A percentile compares a stretch with the other conserved stretches of the same genome.
phyloP scores from a whole-genome alignment of 306 rosid genomes.

The Cucumis hystrix region DNA sequence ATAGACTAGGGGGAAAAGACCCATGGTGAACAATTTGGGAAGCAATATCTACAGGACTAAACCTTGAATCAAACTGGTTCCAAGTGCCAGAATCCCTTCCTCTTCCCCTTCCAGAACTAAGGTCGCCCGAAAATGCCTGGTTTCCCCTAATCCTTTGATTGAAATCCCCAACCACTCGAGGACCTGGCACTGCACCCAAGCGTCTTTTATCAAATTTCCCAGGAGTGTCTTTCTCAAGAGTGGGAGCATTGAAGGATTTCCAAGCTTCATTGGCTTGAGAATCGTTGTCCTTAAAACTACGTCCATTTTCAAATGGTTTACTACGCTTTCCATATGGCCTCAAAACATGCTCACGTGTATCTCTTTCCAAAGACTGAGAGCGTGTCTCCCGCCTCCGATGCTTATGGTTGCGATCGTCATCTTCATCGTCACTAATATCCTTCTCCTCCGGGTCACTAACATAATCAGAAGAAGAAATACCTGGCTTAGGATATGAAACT shows the following conservation, averaged over 20 bases:
- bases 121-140: constrained; percentile 53
- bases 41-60: constrained; percentile 63
- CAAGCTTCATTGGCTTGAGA: constrained; percentile 47
- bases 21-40: constrained; percentile 82
- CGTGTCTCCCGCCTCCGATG: constrained; percentile 10
- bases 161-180: constrained; percentile 50
- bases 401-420: constrained; percentile 78
- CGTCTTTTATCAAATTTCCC: constrained; percentile 68
- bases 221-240: constrained; percentile 37
- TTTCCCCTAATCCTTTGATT: constrained; percentile 52
- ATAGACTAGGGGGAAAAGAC: constrained; percentile 56
- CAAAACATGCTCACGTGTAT: constrained; percentile 48
- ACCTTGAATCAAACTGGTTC: constrained; percentile 75
- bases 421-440: constrained; percentile 94
- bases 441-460: constrained; percentile 34
- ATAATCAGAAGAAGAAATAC: constrained; percentile 4
- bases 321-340: constrained; percentile 67
- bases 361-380: constrained; percentile 82
- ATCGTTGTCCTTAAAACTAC: constrained; percentile 61
- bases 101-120: constrained; percentile 71
- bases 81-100: constrained; percentile 76
- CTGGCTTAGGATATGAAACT: constrained; percentile 3
- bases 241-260: constrained; percentile 33
- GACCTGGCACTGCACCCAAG: constrained; percentile 35
- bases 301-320: constrained; percentile 58